Percentiles rank a stretch among this genome's conserved stretches.
phyloP scores from a whole-genome alignment of 2,329 filamentous ascomycete genomes.

The Penicillium sp. region DNA sequence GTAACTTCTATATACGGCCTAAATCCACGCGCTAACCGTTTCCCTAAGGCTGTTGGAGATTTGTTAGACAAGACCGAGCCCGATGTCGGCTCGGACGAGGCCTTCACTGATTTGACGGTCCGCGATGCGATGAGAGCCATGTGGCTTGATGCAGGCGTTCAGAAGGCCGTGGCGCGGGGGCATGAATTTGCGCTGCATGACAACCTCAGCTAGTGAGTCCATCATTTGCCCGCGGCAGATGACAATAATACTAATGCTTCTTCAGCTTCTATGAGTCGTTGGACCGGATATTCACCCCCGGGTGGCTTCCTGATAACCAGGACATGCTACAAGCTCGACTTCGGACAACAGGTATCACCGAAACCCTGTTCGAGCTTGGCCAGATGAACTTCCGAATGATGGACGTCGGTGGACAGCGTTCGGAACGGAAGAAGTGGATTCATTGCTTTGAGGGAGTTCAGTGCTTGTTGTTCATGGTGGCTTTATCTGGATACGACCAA shows the following conservation, averaged over 20 bases:
- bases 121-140: slow-evolving; percentile 76
- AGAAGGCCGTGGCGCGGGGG: slow-evolving; percentile 83
- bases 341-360: slow-evolving; percentile 91
- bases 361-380: slow-evolving; percentile 89
- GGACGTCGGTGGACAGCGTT: slow-evolving; percentile 87
- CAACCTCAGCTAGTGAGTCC: slow-evolving; percentile 82
- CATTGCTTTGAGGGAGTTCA: slow-evolving; percentile 95
- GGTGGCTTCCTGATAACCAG: slow-evolving; percentile 88
- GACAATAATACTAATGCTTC: slow-evolving; percentile 10
- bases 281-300: slow-evolving; percentile 70
- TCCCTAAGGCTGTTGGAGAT: slow-evolving; percentile 68
- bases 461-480: slow-evolving; percentile 87
- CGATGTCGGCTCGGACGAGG: slow-evolving; percentile 79
- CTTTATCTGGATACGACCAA: slow-evolving; percentile 95
- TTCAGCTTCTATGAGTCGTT: slow-evolving; percentile 77
- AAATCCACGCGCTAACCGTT: slow-evolving; percentile 3
- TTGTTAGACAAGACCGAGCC: slow-evolving; percentile 70
- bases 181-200: slow-evolving; percentile 97
- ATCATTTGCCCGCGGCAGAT: background rate
- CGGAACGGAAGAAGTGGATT: slow-evolving; percentile 96
- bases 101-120: slow-evolving; percentile 64
- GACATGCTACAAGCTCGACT: slow-evolving; percentile 88
- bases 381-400: slow-evolving; percentile 96
- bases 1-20: slow-evolving; percentile 7
- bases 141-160: slow-evolving; percentile 82